phyloP scores from a whole-genome alignment of 2,329 filamentous ascomycete genomes.

The Immersiporthe knoxdaviesiana region DNA sequence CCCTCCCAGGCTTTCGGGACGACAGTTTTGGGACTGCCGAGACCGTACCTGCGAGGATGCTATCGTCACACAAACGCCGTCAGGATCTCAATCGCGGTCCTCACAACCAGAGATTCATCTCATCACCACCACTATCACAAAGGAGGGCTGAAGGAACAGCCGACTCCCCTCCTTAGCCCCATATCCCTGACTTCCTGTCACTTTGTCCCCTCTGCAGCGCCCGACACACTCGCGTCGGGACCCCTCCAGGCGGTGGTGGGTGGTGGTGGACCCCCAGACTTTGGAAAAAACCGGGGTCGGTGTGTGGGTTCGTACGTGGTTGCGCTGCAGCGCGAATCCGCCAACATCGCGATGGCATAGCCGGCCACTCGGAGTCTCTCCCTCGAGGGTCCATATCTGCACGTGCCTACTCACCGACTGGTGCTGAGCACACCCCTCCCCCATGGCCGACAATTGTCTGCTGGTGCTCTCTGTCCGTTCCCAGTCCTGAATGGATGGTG shows the following conservation, averaged over 20 bases:
- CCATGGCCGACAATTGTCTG: slow-evolving; percentile 3
- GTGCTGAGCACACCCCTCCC: background rate
- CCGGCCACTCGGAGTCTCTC: slow-evolving; percentile 15
- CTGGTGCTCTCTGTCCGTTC: slow-evolving; percentile 1
- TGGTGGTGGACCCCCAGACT: slow-evolving; percentile 10
- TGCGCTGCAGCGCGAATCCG: slow-evolving; percentile 12
- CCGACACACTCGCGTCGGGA: background rate
- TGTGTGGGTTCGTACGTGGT: slow-evolving; percentile 11
- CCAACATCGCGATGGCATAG: slow-evolving; percentile 5
- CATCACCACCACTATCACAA: background rate
- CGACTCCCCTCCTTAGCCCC: background rate
- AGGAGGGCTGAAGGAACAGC: background rate
- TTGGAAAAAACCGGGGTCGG: background rate
- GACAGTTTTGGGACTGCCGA: background rate
- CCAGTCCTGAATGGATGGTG: background rate
- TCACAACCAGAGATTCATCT: background rate
- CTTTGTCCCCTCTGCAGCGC: background rate
- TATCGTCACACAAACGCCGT: background rate
- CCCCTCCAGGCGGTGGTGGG: background rate
- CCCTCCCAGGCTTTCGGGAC: background rate
- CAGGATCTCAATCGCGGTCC: background rate
- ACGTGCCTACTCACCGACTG: slow-evolving; percentile 23
- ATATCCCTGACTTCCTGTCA: slow-evolving; percentile 9
- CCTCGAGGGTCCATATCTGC: slow-evolving; percentile 8
- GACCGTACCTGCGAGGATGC: background rate